Percentiles rank a stretch among this genome's conserved stretches.
phyloP scores from a whole-genome alignment of 306 rosid species.

The Prunus davidiana region DNA sequence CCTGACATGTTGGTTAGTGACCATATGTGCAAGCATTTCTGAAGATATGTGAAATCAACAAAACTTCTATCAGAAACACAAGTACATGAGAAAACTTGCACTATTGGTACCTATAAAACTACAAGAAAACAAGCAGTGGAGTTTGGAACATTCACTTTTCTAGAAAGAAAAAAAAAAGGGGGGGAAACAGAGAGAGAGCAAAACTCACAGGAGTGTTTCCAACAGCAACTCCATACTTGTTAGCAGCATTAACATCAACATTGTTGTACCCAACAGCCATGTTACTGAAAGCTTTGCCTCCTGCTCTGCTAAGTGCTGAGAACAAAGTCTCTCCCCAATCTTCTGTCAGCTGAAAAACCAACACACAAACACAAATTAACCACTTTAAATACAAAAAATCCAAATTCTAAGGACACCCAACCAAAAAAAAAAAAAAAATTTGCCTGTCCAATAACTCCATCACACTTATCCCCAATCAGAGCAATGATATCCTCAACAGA shows the following conservation, averaged over 20 bases:
- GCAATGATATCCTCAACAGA: slow-evolving; percentile 92
- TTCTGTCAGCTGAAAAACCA: slow-evolving; percentile 73
- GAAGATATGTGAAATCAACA: no score
- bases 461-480: slow-evolving; percentile 88
- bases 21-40: neutral
- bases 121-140: neutral
- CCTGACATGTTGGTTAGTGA: neutral
- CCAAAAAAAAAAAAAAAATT: neutral
- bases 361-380: slow-evolving; percentile 13
- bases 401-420: neutral
- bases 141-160: neutral
- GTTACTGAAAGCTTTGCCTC: slow-evolving; percentile 95
- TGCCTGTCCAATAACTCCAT: slow-evolving; percentile 99
- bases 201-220: slow-evolving; percentile 85
- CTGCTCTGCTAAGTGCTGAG: slow-evolving; percentile 90
- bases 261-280: slow-evolving; percentile 99
- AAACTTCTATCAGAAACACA: no score
- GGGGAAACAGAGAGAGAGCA: neutral
- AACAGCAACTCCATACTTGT: slow-evolving; percentile 85
- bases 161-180: neutral
- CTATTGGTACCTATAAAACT: neutral
- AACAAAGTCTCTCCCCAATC: slow-evolving; percentile 99
- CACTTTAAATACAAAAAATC: slow-evolving; percentile 1
- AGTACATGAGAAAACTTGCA: neutral
- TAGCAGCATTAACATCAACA: slow-evolving; percentile 89